These are phyloP conservation scores for Beauveria scarabaeidicola DNA, from an alignment of 2,329 filamentous ascomycete genomes.

Conservation along the genomic window DNA sequence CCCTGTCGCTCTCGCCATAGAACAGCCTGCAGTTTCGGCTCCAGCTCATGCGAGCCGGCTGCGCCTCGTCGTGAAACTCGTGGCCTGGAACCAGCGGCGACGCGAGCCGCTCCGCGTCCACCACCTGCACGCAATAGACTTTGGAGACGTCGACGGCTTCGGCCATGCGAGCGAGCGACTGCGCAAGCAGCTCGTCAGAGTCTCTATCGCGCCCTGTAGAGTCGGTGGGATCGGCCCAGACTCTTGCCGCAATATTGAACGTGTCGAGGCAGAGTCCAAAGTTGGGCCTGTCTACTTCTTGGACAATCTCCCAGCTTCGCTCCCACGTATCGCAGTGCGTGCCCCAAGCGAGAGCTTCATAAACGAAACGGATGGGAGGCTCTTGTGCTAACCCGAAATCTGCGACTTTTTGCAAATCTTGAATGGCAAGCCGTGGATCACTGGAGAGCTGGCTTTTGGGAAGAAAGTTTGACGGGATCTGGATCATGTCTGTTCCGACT, in stretches of 20 bases:
- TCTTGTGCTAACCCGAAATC: slow-evolving; percentile 54
- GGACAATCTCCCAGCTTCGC: slow-evolving; percentile 58
- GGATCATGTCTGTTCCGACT: background rate
- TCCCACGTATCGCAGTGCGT: slow-evolving; percentile 66
- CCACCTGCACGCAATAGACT: too few species aligned
- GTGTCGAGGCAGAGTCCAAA: slow-evolving; percentile 72
- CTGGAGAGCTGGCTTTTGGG: background rate
- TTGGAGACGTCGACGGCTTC: too few species aligned
- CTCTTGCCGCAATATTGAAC: slow-evolving; percentile 65
- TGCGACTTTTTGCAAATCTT: slow-evolving; percentile 56
- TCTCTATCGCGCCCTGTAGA: background rate
- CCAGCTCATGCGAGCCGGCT: too few species aligned
- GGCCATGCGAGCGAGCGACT: too few species aligned
- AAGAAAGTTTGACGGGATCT: background rate
- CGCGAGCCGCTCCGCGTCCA: too few species aligned
- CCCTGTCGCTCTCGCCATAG: too few species aligned
- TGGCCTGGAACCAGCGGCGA: too few species aligned
- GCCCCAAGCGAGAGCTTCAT: slow-evolving; percentile 67
- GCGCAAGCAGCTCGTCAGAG: too few species aligned
- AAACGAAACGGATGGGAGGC: slow-evolving; percentile 55
- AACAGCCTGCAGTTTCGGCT: too few species aligned
- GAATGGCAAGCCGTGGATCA: slow-evolving; percentile 37
- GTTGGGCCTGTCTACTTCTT: slow-evolving; percentile 56
- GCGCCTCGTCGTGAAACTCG: too few species aligned
- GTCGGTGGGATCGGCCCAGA: slow-evolving; percentile 59